Conservation (phyloP, 345 rosid species). For the Cardamine resedifolia region DNA sequence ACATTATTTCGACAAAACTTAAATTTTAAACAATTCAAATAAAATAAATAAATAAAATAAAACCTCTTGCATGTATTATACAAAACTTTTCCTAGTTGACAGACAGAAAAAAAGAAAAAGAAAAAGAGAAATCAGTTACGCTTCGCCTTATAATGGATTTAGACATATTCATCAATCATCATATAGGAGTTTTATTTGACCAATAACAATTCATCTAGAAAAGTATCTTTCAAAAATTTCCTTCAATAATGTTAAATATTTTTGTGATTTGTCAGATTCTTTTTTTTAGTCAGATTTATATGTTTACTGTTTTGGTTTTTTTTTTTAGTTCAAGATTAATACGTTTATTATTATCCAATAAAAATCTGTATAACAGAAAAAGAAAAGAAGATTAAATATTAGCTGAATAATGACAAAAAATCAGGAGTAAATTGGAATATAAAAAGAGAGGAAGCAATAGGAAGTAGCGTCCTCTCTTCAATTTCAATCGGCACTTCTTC, state of each 20-base stretch:
- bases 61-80: neutral
- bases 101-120: too few relatives aligned
- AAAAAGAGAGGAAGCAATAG: slow-evolving; percentile 33
- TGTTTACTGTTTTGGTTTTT: neutral
- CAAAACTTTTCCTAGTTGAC: neutral
- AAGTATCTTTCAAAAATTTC: neutral
- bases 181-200: neutral
- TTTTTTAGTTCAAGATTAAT: neutral
- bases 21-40: too few relatives aligned
- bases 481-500: slow-evolving; percentile 23
- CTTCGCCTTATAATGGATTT: neutral
- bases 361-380: slow-evolving; percentile 18
- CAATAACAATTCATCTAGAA: neutral
- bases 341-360: slow-evolving; percentile 25
- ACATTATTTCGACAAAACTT: neutral
- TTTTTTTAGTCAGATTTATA: too few relatives aligned
- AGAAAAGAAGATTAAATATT: neutral
- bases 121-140: neutral
- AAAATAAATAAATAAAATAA: neutral
- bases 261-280: too few relatives aligned
- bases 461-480: slow-evolving; percentile 39
- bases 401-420: neutral
- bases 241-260: neutral
- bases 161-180: neutral
- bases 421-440: neutral